Percentiles rank a stretch among this genome's conserved stretches.
These are phyloP conservation scores for Austroboletus novae-zelandiae DNA, from an alignment of 1,284 basidiomycete genomes.

Conservation along the genomic window DNA sequence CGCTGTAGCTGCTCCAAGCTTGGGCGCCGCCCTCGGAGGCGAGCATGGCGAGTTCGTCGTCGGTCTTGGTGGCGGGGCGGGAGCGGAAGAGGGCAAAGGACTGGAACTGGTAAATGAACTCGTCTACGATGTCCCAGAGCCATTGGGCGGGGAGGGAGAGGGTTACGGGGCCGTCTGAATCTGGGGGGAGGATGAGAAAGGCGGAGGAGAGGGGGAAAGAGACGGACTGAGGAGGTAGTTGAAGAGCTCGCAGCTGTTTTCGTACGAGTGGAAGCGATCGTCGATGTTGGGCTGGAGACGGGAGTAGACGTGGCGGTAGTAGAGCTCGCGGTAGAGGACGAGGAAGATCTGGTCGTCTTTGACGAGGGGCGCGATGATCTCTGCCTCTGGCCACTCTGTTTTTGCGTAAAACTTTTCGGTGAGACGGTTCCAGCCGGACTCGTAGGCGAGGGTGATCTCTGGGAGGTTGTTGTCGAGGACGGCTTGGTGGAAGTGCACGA, in stretches of 20 bases:
- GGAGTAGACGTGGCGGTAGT: slow-evolving; percentile 94
- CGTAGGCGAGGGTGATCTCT: slow-evolving; percentile 90
- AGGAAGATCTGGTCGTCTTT: slow-evolving; percentile 94
- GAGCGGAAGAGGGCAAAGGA: slow-evolving; percentile 92
- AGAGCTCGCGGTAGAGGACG: slow-evolving; percentile 93
- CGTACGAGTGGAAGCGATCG: slow-evolving; percentile 97
- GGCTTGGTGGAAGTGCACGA: slow-evolving; percentile 88
- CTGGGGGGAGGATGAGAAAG: slow-evolving; percentile 35
- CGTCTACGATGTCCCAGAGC: slow-evolving; percentile 99
- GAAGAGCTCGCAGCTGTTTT: slow-evolving; percentile 97
- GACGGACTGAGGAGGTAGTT: slow-evolving; percentile 86
- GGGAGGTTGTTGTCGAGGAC: slow-evolving; percentile 83
- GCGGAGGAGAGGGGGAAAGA: too few species aligned
- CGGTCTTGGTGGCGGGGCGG: slow-evolving; percentile 81
- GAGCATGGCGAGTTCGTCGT: slow-evolving; percentile 85
- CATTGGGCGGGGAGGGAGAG: slow-evolving; percentile 95
- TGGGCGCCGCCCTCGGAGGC: slow-evolving; percentile 62
- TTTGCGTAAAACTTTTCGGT: slow-evolving; percentile 95
- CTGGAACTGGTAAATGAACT: slow-evolving; percentile 99
- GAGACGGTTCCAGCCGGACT: slow-evolving; percentile 94
- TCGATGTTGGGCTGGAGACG: slow-evolving; percentile 93
- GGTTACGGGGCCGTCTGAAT: slow-evolving; percentile 92
- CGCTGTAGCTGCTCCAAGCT: slow-evolving; percentile 97
- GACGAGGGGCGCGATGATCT: slow-evolving; percentile 91
- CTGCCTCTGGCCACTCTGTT: slow-evolving; percentile 97